Conservation (phyloP, 2,329 filamentous ascomycete genomes). For the Alternaria sp. region DNA sequence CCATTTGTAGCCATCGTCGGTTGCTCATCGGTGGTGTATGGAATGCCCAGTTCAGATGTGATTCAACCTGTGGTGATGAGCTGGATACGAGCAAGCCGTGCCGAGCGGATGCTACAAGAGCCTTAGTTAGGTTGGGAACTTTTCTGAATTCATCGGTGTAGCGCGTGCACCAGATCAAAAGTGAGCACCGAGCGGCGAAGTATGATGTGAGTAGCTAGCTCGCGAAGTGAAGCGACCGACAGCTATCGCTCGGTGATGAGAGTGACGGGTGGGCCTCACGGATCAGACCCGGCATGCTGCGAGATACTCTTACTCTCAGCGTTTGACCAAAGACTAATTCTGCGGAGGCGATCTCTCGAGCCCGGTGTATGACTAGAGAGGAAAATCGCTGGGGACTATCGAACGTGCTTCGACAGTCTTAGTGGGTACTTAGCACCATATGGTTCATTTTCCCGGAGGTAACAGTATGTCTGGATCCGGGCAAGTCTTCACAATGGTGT, state of each 20-base stretch:
- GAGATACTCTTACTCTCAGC: background rate
- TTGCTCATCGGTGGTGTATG: background rate
- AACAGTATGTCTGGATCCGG: background rate
- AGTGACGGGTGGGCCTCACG: background rate
- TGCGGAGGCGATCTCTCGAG: background rate
- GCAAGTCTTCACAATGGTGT: background rate
- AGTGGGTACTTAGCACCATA: background rate
- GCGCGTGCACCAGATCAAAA: background rate
- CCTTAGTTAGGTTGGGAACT: background rate
- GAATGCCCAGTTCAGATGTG: background rate
- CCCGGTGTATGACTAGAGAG: background rate
- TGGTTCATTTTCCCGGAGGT: background rate
- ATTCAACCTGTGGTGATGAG: background rate
- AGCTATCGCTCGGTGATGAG: background rate
- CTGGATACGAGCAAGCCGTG: background rate
- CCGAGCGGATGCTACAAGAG: background rate
- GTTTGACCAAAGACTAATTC: background rate
- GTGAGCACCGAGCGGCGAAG: background rate
- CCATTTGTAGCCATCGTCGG: background rate
- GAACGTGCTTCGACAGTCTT: background rate
- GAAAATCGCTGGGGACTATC: background rate
- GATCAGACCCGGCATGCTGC: background rate
- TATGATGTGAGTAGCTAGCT: constrained; percentile 12
- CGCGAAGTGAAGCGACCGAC: background rate
- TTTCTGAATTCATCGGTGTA: background rate